Evolutionary conservation across 768 basidiomycete species (phyloP).

Genomic region (Boletus rex-veris): DNA sequence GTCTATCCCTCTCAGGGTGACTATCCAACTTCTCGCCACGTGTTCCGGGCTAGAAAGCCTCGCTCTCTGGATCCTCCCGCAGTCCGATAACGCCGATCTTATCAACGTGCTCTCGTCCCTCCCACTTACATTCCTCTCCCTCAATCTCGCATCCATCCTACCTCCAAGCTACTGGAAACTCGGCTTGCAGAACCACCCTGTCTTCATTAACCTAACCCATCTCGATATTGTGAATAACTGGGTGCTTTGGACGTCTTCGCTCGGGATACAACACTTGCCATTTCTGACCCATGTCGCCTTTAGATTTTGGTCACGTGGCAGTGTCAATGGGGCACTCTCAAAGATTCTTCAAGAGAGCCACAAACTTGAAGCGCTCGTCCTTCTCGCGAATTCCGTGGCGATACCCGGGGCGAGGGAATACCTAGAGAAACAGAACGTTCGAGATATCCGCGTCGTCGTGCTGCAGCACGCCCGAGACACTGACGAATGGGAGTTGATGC

Average conservation of each 20-base stretch:
- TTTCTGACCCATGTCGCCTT: conserved; percentile 13
- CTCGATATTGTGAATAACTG: conserved; percentile 22
- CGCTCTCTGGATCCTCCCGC: conserved; percentile 15
- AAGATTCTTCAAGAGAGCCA: conserved; percentile 2
- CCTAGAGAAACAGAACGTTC: conserved; percentile 8
- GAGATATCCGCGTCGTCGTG: conserved; percentile 14
- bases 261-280: conserved; percentile 15
- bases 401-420: neutral
- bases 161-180: neutral
- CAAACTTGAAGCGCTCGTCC: conserved; percentile 7
- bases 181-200: conserved; percentile 6
- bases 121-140: conserved; percentile 14
- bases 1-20: conserved; percentile 4
- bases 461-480: conserved; percentile 8
- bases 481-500: conserved; percentile 14
- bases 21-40: conserved; percentile 2
- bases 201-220: conserved; percentile 12
- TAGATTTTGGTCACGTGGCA: conserved; percentile 15
- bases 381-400: conserved; percentile 7
- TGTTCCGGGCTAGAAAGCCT: conserved; percentile 15
- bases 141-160: conserved; percentile 9
- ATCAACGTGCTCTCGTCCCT: conserved; percentile 8
- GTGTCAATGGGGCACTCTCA: conserved; percentile 1
- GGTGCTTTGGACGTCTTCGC: conserved; percentile 16
- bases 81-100: neutral